Percentiles rank a stretch among this genome's conserved stretches.
phyloP scores from a whole-genome alignment of 75 land plant species.

The Pseudotsuga menziesii region DNA sequence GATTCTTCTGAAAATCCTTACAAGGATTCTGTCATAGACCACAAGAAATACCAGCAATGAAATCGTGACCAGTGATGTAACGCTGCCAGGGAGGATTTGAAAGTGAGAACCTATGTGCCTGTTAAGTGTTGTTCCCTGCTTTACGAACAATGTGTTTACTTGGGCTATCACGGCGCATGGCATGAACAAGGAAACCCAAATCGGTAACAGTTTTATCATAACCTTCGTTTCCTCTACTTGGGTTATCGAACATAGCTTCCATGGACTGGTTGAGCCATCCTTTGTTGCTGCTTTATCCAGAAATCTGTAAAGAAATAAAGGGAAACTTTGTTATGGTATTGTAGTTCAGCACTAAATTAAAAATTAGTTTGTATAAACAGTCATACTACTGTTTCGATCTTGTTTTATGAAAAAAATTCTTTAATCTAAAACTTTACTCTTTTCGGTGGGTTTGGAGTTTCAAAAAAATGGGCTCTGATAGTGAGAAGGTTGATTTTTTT shows the following conservation, averaged over 20 bases:
- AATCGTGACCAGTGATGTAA: constrained; percentile 37
- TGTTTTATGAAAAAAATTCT: too few relatives aligned
- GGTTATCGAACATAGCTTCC: constrained; percentile 57
- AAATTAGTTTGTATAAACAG: too few relatives aligned
- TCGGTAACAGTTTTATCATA: constrained; percentile 47
- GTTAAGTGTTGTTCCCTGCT: constrained; percentile 59
- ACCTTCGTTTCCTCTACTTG: constrained; percentile 74
- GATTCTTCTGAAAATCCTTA: constrained; percentile 26
- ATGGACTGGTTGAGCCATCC: constrained; percentile 23
- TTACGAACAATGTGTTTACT: constrained; percentile 52
- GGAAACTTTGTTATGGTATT: not conserved
- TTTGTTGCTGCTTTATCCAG: constrained; percentile 65
- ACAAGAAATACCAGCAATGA: constrained; percentile 45
- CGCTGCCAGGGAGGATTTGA: constrained; percentile 50
- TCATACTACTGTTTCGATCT: too few relatives aligned
- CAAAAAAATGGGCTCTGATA: too few relatives aligned
- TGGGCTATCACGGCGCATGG: constrained; percentile 55
- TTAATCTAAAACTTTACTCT: too few relatives aligned
- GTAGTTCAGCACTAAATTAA: too few relatives aligned
- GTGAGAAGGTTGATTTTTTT: too few relatives aligned
- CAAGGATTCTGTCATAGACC: constrained; percentile 51
- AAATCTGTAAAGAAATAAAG: constrained; percentile 33
- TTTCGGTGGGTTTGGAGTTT: too few relatives aligned
- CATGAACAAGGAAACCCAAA: constrained; percentile 41
- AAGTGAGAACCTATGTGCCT: constrained; percentile 30